Evolutionary conservation across 2,329 filamentous ascomycete genomes (phyloP).

Genomic region (Arthrobotrys entomopaga): DNA sequence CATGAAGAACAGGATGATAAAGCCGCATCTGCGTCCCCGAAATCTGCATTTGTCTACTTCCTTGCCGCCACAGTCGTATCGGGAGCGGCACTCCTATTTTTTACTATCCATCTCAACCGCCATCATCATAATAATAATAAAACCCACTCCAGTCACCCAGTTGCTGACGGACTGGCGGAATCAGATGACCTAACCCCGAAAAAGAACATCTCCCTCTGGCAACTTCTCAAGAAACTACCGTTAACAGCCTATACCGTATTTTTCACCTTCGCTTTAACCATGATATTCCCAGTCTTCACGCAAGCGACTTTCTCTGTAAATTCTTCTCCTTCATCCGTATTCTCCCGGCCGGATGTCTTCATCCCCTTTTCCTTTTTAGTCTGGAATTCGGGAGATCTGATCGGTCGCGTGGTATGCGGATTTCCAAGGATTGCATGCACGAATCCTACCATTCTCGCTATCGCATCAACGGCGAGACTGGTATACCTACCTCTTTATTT

Average conservation of each 20-base stretch:
- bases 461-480: conserved; percentile 72
- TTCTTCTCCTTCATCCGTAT: conserved; percentile 62
- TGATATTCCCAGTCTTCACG: conserved; percentile 96
- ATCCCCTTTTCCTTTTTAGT: conserved; percentile 90
- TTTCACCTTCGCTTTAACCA: conserved; percentile 82
- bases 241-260: conserved; percentile 82
- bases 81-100: conserved; percentile 74
- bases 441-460: conserved; percentile 67
- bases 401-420: conserved; percentile 71
- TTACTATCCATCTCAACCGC: conserved; percentile 76
- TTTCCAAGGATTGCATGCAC: conserved; percentile 64
- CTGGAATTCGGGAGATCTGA: conserved; percentile 90
- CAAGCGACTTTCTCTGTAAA: conserved; percentile 59
- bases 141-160: conserved; percentile 60
- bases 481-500: conserved; percentile 85
- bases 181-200: conserved; percentile 60
- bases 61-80: conserved; percentile 84
- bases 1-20: conserved; percentile 59
- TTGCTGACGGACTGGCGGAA: conserved; percentile 68
- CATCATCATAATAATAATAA: conserved; percentile 56
- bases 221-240: conserved; percentile 79
- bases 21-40: conserved; percentile 58
- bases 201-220: conserved; percentile 70
- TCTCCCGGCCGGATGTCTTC: conserved; percentile 80
- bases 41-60: conserved; percentile 86